phyloP scores from a whole-genome alignment of 768 basidiomycete species.

The Boletus eberwhitei region DNA sequence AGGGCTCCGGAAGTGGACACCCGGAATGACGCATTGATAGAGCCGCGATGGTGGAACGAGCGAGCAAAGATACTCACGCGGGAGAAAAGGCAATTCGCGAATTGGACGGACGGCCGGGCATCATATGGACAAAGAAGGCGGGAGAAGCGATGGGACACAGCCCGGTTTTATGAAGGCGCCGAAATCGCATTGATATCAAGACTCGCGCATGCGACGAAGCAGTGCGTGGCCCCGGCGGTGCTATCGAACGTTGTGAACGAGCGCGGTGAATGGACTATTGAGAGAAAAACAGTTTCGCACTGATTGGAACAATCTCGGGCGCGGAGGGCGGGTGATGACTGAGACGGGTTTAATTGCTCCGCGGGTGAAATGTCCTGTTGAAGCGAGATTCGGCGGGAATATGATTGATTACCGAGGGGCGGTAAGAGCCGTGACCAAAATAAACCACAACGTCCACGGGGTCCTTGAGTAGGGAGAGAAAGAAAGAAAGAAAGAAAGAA shows the following conservation, averaged over 20 bases:
- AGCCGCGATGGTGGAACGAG: background rate
- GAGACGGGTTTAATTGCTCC: background rate
- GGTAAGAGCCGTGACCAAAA: background rate
- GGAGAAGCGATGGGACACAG: conserved; percentile 10
- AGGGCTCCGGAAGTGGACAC: background rate
- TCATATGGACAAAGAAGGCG: background rate
- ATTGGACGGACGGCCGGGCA: background rate
- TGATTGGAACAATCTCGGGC: background rate
- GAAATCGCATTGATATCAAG: background rate
- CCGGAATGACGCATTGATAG: background rate
- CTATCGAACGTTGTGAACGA: no score
- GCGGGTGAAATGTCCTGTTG: background rate
- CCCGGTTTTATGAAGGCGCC: conserved; percentile 13
- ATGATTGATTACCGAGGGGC: conserved; percentile 2
- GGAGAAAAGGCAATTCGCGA: background rate
- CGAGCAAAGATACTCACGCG: background rate
- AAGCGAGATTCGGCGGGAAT: background rate
- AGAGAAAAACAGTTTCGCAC: conserved; percentile 5
- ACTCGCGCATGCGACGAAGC: conserved; percentile 5
- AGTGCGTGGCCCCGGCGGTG: conserved; percentile 1
- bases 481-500: no score
- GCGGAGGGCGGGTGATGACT: background rate
- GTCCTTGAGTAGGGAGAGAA: background rate
- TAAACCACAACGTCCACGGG: background rate
- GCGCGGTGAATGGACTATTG: no score